Conservation (phyloP, 352 stramenopile species). For the Blastocystis sp. region DNA sequence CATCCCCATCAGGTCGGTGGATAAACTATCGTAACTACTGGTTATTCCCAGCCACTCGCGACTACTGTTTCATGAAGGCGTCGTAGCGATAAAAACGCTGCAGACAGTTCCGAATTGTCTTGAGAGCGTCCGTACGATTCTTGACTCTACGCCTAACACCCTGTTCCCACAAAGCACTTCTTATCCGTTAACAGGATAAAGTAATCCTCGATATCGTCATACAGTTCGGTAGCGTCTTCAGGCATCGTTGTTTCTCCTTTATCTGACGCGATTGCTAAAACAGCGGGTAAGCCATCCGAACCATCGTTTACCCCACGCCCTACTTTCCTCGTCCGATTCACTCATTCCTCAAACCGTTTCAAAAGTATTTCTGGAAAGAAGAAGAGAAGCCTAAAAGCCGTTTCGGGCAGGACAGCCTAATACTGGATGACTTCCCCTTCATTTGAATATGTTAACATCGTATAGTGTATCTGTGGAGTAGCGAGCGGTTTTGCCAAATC, state of each 20-base stretch:
- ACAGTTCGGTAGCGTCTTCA: neutral
- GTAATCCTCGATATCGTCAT: conserved; percentile 47
- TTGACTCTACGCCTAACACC: conserved; percentile 22
- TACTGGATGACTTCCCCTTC: too few species aligned
- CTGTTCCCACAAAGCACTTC: neutral
- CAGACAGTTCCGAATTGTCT: conserved; percentile 26
- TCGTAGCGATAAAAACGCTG: neutral
- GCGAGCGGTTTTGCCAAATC: too few species aligned
- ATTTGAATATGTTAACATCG: too few species aligned
- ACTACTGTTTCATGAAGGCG: conserved; percentile 28
- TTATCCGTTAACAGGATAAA: conserved; percentile 49
- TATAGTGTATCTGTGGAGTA: too few species aligned
- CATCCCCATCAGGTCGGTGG: conserved; percentile 6
- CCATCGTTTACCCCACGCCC: neutral
- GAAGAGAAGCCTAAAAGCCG: conserved; percentile 33
- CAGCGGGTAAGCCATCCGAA: neutral
- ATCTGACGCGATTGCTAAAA: conserved; percentile 11
- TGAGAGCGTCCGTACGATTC: neutral
- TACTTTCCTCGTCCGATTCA: conserved; percentile 30
- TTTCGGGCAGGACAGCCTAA: too few species aligned
- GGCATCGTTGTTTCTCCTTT: neutral
- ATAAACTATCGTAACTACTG: conserved; percentile 1
- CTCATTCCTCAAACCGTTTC: neutral
- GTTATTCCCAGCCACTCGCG: neutral
- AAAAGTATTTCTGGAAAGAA: neutral